Base-by-base conservation (phyloP, 179 eudicot genomes). In the Carnegiea gigantea region DNA sequence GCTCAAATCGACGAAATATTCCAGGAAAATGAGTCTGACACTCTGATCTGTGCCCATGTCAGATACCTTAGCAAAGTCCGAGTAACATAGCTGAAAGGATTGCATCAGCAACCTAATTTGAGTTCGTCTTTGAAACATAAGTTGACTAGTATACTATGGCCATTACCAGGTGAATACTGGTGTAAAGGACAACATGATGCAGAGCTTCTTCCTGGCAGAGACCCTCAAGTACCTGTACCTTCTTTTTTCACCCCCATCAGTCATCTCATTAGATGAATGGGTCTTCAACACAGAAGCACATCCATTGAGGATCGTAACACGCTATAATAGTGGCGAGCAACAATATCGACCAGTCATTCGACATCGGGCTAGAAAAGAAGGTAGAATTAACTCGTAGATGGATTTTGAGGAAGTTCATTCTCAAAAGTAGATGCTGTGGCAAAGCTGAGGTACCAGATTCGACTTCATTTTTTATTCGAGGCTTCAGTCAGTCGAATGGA, bases 271-370 rank as follows among this genome's bases (percentile, higher is more conserved):
- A 38, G 95, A 97, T 53, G 94, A 95, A 88, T 97, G 99, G 99
- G 99, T 97, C 72, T 97, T 95, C 86, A 97, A 97, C 89, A 97
- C 99, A 0, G 99, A 97, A 85, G 99, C 99, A 60, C 99, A 97
- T 86, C 99, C 99, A 10, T 77, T 97, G 59, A 90, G 68, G 85
- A 95, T 97, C 23, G 93, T 93, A 18, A 62, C 92, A 65, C 89
- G 97, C 40, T 68, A 77, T 43, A 89, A 59, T 65, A 81, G 64
- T 28, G 84, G 79, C 24, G 83, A 80, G 28, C 80, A 83, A 54
- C 86, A 82, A 20, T 79, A 85, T 28, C 89, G 85, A 77, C 88
- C 90, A n/a, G 76, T 78, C 57, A 86, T 87, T 30, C 84, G 90
- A 54, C 86, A 82, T 72, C 94, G 91, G 28, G 89, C 91, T 59